These are phyloP conservation scores for Physcomitrellopsis africana DNA, from an alignment of 225 moss, liverwort and hornwort species.

Conservation along the genomic window DNA sequence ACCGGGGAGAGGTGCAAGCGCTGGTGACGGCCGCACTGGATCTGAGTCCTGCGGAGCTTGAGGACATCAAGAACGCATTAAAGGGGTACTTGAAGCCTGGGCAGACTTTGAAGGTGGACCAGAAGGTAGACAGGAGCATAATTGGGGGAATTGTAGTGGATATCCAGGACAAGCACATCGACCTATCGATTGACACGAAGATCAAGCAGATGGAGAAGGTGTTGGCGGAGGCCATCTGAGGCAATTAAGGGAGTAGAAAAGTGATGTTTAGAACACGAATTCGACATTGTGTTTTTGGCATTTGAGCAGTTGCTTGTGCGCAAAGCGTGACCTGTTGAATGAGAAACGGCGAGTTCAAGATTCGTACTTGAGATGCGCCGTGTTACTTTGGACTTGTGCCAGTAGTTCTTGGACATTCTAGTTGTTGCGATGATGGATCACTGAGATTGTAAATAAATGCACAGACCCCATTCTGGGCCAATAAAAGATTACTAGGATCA, in stretches of 20 bases:
- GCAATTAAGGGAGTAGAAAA: neutral
- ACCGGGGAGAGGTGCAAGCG: slow-evolving; percentile 87
- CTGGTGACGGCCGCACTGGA: slow-evolving; percentile 87
- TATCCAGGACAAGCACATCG: slow-evolving; percentile 90
- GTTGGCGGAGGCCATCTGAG: slow-evolving; percentile 56
- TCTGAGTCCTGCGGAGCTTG: slow-evolving; percentile 67
- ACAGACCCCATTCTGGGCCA: slow-evolving; percentile 26
- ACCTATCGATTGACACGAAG: slow-evolving; percentile 81
- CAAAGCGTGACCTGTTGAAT: slow-evolving; percentile 3
- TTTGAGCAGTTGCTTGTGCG: slow-evolving; percentile 15
- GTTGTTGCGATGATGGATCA: slow-evolving; percentile 14
- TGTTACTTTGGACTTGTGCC: neutral
- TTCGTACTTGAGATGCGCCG: slow-evolving; percentile 1
- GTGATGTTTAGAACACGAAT: neutral
- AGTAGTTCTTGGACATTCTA: neutral
- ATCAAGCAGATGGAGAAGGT: slow-evolving; percentile 93
- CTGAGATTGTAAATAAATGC: slow-evolving; percentile 47
- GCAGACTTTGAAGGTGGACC: slow-evolving; percentile 71
- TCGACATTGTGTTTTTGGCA: neutral
- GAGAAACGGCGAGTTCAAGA: slow-evolving; percentile 8
- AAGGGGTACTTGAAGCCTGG: slow-evolving; percentile 83
- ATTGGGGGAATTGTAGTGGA: slow-evolving; percentile 93
- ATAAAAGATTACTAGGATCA: slow-evolving; percentile 20
- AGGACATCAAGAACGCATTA: slow-evolving; percentile 76
- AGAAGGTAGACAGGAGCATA: slow-evolving; percentile 95